phyloP scores from a whole-genome alignment of 345 rosid genomes.

The Psidium guajava region DNA sequence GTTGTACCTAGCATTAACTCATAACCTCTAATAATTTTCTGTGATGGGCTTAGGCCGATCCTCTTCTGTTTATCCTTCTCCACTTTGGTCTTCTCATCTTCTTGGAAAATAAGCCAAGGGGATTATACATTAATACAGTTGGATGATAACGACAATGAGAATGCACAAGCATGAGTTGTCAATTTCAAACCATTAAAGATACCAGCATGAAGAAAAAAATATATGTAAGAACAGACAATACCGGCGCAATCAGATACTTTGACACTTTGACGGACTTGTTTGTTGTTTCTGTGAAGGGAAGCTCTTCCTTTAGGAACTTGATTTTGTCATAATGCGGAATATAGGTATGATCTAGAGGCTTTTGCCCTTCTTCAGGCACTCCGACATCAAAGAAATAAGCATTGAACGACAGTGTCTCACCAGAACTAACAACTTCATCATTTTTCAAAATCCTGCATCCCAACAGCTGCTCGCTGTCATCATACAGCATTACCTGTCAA shows the following conservation, averaged over 20 bases:
- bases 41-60: conserved; percentile 35
- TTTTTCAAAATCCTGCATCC: conserved; percentile 55
- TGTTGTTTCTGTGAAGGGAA: conserved; percentile 13
- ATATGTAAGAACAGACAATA: background rate
- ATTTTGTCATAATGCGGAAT: background rate
- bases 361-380: no score
- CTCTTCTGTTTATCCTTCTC: conserved; percentile 12
- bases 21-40: conserved; percentile 50
- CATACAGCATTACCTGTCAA: conserved; percentile 54
- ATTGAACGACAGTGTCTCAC: conserved; percentile 46
- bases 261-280: conserved; percentile 24
- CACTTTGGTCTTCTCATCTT: conserved; percentile 11
- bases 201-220: background rate
- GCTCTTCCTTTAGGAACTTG: background rate
- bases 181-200: background rate
- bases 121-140: background rate
- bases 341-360: conserved; percentile 1
- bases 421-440: conserved; percentile 41
- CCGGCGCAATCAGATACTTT: conserved; percentile 29
- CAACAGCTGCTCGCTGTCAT: conserved; percentile 50
- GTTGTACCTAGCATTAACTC: background rate
- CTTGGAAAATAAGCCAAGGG: background rate
- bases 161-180: background rate
- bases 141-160: background rate
- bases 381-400: conserved; percentile 59